Evolutionary conservation across 305 asterid species (phyloP).

Genomic region (Fraxinus platypoda): DNA sequence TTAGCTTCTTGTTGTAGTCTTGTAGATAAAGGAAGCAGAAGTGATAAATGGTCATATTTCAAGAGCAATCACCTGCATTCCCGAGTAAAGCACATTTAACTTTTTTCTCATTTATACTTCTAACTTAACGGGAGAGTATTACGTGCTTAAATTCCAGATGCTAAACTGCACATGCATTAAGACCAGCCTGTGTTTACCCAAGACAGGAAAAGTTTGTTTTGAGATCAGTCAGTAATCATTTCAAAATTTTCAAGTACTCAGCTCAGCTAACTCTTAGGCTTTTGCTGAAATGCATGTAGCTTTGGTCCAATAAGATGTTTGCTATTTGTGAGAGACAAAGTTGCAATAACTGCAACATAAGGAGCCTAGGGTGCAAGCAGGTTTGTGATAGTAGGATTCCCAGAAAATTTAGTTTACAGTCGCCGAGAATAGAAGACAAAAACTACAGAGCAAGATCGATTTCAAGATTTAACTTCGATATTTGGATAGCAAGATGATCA

Average conservation of each 20-base stretch:
- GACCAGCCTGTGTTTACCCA: background rate
- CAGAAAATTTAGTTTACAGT: background rate
- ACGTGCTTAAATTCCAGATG: background rate
- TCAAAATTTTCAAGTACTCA: background rate
- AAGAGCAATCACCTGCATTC: background rate
- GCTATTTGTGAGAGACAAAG: background rate
- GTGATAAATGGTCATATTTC: background rate
- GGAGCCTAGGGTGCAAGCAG: background rate
- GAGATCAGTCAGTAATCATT: background rate
- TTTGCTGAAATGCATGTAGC: background rate
- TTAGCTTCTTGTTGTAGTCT: background rate
- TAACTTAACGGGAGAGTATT: background rate
- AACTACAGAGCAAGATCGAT: background rate
- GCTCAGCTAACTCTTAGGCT: background rate
- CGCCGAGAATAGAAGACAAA: background rate
- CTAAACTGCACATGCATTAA: background rate
- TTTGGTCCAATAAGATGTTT: background rate
- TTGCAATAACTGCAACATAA: conserved; percentile 1
- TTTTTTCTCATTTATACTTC: background rate
- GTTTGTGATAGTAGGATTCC: background rate
- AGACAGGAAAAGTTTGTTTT: background rate
- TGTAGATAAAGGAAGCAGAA: background rate
- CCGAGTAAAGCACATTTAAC: background rate
- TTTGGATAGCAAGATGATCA: background rate
- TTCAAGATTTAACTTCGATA: background rate